phyloP scores from a whole-genome alignment of 352 stramenopile genomes.

The Phytophthora litchii region DNA sequence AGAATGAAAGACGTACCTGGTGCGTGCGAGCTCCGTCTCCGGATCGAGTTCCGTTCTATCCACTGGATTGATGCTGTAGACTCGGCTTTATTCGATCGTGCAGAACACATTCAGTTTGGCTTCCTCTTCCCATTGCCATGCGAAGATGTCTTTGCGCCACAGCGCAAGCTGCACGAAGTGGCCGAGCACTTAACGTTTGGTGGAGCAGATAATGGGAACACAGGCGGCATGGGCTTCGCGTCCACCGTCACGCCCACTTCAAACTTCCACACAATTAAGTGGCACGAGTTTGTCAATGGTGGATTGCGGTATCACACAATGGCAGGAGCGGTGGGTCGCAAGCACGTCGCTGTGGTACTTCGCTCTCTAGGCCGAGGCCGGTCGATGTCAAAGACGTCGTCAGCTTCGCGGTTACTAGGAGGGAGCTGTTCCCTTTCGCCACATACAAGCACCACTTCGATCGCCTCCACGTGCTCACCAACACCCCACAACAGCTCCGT shows the following conservation, averaged over 20 bases:
- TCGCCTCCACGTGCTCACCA: conserved; percentile 39
- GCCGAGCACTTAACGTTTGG: conserved; percentile 76
- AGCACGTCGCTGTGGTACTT: conserved; percentile 70
- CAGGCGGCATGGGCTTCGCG: conserved; percentile 40
- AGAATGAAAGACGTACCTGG: conserved; percentile 72
- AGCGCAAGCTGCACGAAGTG: conserved; percentile 82
- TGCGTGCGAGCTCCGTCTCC: conserved; percentile 62
- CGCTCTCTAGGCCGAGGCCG: conserved; percentile 41
- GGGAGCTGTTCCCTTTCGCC: conserved; percentile 35
- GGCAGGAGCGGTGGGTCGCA: conserved; percentile 47
- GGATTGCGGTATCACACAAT: conserved; percentile 71
- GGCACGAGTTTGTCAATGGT: conserved; percentile 73
- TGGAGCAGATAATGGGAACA: conserved; percentile 25
- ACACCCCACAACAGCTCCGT: conserved; percentile 31
- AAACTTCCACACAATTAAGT: conserved; percentile 76
- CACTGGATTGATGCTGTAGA: conserved; percentile 73
- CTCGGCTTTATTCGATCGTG: conserved; percentile 59
- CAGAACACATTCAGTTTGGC: conserved; percentile 72
- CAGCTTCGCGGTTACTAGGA: conserved; percentile 29
- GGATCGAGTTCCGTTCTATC: conserved; percentile 74
- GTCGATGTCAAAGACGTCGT: conserved; percentile 39
- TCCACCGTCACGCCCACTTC: conserved; percentile 62
- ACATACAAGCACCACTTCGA: conserved; percentile 28
- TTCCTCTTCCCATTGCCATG: conserved; percentile 82
- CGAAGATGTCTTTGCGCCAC: conserved; percentile 80